Conservation (phyloP, 352 stramenopile species). For the Thalassiosira hispida region DNA sequence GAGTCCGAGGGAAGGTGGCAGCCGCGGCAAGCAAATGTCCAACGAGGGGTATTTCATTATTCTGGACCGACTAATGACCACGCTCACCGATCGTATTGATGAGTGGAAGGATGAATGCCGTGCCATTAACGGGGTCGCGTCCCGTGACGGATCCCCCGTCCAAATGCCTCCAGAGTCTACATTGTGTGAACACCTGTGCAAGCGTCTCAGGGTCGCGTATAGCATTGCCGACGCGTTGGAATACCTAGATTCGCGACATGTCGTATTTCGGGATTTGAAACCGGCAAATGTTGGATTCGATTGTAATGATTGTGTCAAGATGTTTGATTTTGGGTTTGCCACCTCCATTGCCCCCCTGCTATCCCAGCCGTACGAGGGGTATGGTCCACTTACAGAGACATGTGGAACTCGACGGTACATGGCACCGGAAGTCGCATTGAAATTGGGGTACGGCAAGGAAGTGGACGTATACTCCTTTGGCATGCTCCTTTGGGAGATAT, state of each 20-base stretch:
- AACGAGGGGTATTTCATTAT: slow-evolving; percentile 60
- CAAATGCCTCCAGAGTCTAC: slow-evolving; percentile 1
- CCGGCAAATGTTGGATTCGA: slow-evolving; percentile 89
- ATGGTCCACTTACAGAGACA: slow-evolving; percentile 33
- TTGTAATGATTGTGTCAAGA: slow-evolving; percentile 89
- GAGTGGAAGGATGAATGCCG: slow-evolving; percentile 38
- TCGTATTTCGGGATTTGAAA: slow-evolving; percentile 85
- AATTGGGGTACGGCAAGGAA: slow-evolving; percentile 88
- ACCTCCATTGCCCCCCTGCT: slow-evolving; percentile 70
- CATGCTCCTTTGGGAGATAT: slow-evolving; percentile 71
- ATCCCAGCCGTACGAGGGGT: slow-evolving; percentile 23
- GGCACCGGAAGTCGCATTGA: slow-evolving; percentile 86
- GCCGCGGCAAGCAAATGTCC: slow-evolving; percentile 5
- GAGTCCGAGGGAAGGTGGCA: not conserved
- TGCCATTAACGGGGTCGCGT: not conserved
- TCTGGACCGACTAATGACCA: slow-evolving; percentile 39
- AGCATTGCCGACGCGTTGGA: slow-evolving; percentile 90
- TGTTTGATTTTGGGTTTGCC: slow-evolving; percentile 85
- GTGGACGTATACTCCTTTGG: slow-evolving; percentile 89
- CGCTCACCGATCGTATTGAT: slow-evolving; percentile 45
- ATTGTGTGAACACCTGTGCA: slow-evolving; percentile 21
- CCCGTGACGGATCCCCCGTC: not conserved
- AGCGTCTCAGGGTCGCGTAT: slow-evolving; percentile 82
- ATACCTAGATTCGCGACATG: slow-evolving; percentile 90
- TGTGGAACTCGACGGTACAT: slow-evolving; percentile 80